A percentile compares a stretch with the other conserved stretches of the same genome.
phyloP scores from a whole-genome alignment of 2,329 filamentous ascomycete species.

The Diaporthe sp. region DNA sequence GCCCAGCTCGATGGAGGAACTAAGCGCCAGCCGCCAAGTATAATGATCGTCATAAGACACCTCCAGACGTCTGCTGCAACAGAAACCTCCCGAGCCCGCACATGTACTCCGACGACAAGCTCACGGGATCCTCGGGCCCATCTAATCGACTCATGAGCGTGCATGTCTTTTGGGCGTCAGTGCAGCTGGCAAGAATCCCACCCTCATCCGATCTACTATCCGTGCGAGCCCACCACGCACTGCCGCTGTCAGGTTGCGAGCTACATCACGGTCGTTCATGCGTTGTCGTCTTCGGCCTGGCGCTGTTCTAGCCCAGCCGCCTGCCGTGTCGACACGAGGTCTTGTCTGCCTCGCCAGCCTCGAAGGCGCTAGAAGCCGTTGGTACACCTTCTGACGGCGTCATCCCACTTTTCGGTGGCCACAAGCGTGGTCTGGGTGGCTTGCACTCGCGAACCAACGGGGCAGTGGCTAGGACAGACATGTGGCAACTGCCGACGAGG shows the following conservation, averaged over 20 bases:
- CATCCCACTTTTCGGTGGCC: background rate
- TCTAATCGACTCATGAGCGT: constrained; percentile 11
- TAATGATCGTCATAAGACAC: constrained; percentile 25
- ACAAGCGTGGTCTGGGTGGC: background rate
- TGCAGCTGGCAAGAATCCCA: constrained; percentile 4
- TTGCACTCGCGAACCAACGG: too few relatives aligned
- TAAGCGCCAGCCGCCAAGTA: constrained; percentile 26
- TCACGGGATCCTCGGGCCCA: constrained; percentile 24
- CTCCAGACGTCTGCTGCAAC: constrained; percentile 18
- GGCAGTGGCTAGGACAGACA: background rate
- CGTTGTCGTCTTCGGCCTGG: background rate
- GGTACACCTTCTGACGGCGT: background rate
- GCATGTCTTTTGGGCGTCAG: constrained; percentile 5
- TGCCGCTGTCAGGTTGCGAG: constrained; percentile 25
- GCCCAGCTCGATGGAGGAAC: constrained; percentile 16
- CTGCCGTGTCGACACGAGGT: background rate
- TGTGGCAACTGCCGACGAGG: constrained; percentile 14
- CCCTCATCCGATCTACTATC: constrained; percentile 15
- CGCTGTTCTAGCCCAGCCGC: constrained; percentile 12
- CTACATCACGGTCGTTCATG: constrained; percentile 3
- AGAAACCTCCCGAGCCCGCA: constrained; percentile 5
- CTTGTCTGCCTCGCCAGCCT: constrained; percentile 1
- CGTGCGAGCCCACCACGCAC: constrained; percentile 2
- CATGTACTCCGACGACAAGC: background rate
- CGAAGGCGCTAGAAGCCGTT: background rate